Evolutionary conservation across 2,329 filamentous ascomycete species (phyloP), one percentile per base, ranked within the genome.

Genomic region (Aspergillus tubingensis): DNA sequence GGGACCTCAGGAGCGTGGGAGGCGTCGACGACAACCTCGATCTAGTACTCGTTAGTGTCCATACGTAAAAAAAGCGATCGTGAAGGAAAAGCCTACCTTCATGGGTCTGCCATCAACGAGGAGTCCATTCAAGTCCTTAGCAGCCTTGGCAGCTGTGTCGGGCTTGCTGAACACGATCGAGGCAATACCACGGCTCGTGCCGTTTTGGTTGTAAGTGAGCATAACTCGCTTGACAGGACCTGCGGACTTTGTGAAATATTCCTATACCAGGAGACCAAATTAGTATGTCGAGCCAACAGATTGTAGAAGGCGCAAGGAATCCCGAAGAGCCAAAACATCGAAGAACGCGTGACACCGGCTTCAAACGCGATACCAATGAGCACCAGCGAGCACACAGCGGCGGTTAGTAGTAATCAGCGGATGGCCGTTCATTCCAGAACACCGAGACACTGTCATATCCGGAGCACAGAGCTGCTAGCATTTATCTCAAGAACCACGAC

Each of bases 181-280:
- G 70, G 93, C 93, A 74, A 94, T 91, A 67, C 95, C 95, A 74
- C 92, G 91, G 84, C 93, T 97, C 69, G 88, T 86, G 66, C 94
- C 94, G 75, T 91, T 92, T 66, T 94, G 91, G 72, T 94, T 95
- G 80, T 99, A 99, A 54, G 91, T 92, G 71, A 99, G 84, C 70
- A 95, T 88, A 66, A 96, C 91, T 79, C 86, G 90, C 85, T 96
- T 97, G 80, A 98, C 91, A 65, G 90, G 86, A 69, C 93, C 94
- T 77, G 96, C 88, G 71, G 91, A 90, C 74, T 91, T 89, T 74
- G 84, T 81, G 79, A 99, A 98, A 80, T 98, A 99, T 82, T 99
- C 95, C 95, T 99, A 92, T 79, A 79, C 78, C 77, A 82, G 70
- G 57, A 69, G 63, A 73, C 63, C 70, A 65, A 68, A 81, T 82